Evolutionary conservation across 2,329 filamentous ascomycete genomes (phyloP).

Genomic region (Epichloe aotearoae): DNA sequence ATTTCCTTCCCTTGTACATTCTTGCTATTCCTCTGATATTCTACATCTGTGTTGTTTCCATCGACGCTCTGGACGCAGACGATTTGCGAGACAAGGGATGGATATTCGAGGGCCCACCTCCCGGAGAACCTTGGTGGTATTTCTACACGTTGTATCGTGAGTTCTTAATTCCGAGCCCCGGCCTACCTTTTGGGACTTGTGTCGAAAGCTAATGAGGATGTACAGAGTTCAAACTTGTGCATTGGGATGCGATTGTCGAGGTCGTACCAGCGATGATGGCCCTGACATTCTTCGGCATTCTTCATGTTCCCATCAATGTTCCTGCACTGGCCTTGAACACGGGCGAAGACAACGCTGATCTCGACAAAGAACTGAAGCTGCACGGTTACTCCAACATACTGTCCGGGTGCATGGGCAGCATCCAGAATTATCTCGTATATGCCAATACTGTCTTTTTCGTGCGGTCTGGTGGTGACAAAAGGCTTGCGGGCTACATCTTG

Average conservation of each 20-base stretch:
- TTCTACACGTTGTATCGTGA: constrained; percentile 92
- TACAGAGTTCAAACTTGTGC: constrained; percentile 64
- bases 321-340: constrained; percentile 82
- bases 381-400: constrained; percentile 89
- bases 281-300: constrained; percentile 89
- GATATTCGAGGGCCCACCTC: constrained; percentile 80
- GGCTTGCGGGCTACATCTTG: constrained; percentile 74
- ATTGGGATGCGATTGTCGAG: constrained; percentile 72
- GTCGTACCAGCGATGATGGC: constrained; percentile 92
- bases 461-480: constrained; percentile 74
- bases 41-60: constrained; percentile 60
- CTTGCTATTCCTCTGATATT: constrained; percentile 63
- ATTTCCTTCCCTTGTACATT: constrained; percentile 79
- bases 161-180: constrained; percentile 13
- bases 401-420: constrained; percentile 76
- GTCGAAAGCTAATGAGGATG: not conserved
- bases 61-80: constrained; percentile 54
- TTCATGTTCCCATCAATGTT: constrained; percentile 97
- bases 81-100: constrained; percentile 63
- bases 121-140: constrained; percentile 87
- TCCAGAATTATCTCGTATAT: constrained; percentile 95
- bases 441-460: constrained; percentile 98
- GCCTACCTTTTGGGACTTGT: not conserved
- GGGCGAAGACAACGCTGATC: constrained; percentile 81
- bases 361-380: constrained; percentile 82